These are phyloP conservation scores for Clitocybe nebularis DNA, from an alignment of 1,284 basidiomycete species.

Conservation along the genomic window DNA sequence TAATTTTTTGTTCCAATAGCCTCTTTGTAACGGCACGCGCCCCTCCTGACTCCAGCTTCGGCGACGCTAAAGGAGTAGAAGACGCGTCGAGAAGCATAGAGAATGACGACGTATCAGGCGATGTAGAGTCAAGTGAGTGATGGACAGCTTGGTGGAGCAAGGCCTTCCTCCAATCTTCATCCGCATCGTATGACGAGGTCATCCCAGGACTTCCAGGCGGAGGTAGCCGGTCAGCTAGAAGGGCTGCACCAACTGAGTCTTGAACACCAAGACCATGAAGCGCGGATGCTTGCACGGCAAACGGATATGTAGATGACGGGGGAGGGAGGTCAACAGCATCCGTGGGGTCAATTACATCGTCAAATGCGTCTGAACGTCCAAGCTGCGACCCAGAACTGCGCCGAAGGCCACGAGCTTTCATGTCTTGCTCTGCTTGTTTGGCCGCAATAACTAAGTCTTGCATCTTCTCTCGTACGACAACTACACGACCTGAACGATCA, in stretches of 20 bases:
- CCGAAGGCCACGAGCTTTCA: conserved; percentile 48
- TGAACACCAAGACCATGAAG: conserved; percentile 64
- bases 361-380: conserved; percentile 27
- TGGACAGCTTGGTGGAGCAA: conserved; percentile 70
- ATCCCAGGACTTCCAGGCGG: conserved; percentile 59
- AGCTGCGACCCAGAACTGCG: conserved; percentile 31
- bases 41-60: conserved; percentile 14
- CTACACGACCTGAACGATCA: conserved; percentile 52
- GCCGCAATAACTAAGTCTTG: conserved; percentile 62
- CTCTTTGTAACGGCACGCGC: conserved; percentile 18
- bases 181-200: conserved; percentile 51
- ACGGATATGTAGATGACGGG: conserved; percentile 59
- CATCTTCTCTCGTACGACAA: conserved; percentile 78
- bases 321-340: conserved; percentile 73
- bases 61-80: conserved; percentile 30
- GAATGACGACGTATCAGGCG: conserved; percentile 23
- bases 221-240: conserved; percentile 65
- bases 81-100: conserved; percentile 22
- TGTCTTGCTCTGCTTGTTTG: conserved; percentile 67
- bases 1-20: conserved; percentile 34
- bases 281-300: conserved; percentile 70
- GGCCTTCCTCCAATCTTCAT: conserved; percentile 67
- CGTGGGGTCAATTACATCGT: conserved; percentile 73
- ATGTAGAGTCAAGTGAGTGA: conserved; percentile 53
- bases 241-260: conserved; percentile 67